Evolutionary conservation across 1,284 basidiomycete genomes (phyloP), one percentile per base, ranked within the genome.

Genomic region (Pascua sp.): DNA sequence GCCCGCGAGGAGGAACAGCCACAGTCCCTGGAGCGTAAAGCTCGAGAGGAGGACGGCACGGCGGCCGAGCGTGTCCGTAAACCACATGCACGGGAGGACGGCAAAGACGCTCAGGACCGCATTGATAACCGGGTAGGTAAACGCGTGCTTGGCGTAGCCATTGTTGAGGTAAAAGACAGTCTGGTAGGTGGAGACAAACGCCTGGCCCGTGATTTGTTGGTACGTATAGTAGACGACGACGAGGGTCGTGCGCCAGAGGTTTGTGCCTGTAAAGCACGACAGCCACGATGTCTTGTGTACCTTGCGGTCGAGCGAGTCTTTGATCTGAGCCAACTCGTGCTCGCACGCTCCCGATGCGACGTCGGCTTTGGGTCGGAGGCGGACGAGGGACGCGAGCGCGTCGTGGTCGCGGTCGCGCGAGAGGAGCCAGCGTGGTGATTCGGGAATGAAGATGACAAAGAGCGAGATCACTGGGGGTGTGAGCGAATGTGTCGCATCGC

Each of bases 391-490:
- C 11, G 12, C 16, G 38, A 49, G 17, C 12, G 47, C 47, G 32
- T 49, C 47, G 11, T 8, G 17, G 3, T 17, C 38, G 17, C 61
- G 51, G 40, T 60, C 66, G 43, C 62, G 61, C 39, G 61, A 62
- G 49, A 65, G 48, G 12, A 68, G 62, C 62, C 64, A 68, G 24
- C 60, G 51, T n/a, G 62, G 62, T 49, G 13, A 53, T 42, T 59
- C 57, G 36, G 60, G 60, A 12, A 62, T 36, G 46, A 59, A 56
- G n/a, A 45, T 49, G 17, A 57, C 47, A 16, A 50, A 51, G 11
- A 38, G 12, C 15, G 52, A 39, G 49, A 61, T 52, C n/a, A 61
- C 41, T 47, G 24, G 24, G 24, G 24, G 24, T 32, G 7, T 32
- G 24, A 7, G 24, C 24, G 24, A 7, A 32, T 32, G 24, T 32